Evolutionary conservation across 1,284 basidiomycete genomes (phyloP).

Genomic region (Ustilago xerochloae): DNA sequence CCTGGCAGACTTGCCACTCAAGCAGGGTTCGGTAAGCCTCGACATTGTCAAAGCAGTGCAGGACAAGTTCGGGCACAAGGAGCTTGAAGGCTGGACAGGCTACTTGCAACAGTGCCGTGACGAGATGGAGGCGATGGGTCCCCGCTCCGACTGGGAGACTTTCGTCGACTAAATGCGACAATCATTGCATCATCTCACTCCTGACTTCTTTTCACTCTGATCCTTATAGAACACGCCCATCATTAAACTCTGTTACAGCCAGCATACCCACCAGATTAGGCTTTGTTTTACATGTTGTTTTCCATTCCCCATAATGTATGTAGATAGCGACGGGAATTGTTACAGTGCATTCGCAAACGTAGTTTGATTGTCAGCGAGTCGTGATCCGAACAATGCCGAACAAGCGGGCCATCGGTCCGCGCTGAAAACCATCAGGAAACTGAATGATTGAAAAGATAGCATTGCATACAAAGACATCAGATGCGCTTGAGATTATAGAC

Average conservation of each 20-base stretch:
- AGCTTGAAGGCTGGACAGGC: conserved; percentile 32
- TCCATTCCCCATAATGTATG: too few species aligned
- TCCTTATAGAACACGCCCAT: not conserved
- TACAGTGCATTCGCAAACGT: not conserved
- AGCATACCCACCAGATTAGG: not conserved
- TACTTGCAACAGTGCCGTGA: conserved; percentile 38
- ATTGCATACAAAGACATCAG: not conserved
- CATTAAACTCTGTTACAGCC: not conserved
- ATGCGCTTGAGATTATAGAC: not conserved
- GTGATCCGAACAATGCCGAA: too few species aligned
- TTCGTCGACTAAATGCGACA: conserved; percentile 26
- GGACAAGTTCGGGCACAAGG: conserved; percentile 16
- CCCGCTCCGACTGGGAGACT: conserved; percentile 41
- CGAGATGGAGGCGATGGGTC: conserved; percentile 42
- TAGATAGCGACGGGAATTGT: not conserved
- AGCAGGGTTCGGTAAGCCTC: conserved; percentile 17
- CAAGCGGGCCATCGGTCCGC: too few species aligned
- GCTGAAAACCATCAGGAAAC: not conserved
- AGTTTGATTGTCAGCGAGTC: too few species aligned
- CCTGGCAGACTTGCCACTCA: conserved; percentile 33
- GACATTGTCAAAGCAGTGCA: conserved; percentile 36
- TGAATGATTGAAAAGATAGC: not conserved
- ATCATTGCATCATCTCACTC: not conserved
- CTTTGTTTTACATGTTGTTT: not conserved
- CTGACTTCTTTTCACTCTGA: not conserved